Evolutionary conservation across 2,329 filamentous ascomycete species (phyloP).

Genomic region (Capronia coronata): DNA sequence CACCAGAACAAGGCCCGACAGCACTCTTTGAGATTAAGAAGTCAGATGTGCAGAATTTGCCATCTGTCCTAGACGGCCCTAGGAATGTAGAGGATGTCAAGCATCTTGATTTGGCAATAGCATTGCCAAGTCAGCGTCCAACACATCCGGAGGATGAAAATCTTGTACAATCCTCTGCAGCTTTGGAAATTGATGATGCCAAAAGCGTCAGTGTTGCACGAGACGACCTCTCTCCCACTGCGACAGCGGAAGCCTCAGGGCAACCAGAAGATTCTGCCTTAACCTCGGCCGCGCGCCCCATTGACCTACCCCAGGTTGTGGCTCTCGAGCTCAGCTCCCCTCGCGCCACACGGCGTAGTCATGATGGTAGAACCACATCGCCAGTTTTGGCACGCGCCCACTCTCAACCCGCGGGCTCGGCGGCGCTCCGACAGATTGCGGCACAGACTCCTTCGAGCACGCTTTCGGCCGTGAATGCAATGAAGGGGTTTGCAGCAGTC

Average conservation of each 20-base stretch:
- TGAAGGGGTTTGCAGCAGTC: constrained; percentile 23
- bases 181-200: neutral
- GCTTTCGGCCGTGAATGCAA: constrained; percentile 23
- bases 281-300: neutral
- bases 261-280: neutral
- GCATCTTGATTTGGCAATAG: constrained; percentile 54
- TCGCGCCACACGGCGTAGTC: constrained; percentile 25
- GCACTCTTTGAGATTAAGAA: constrained; percentile 12
- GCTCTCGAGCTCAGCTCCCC: neutral
- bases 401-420: constrained; percentile 43
- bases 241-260: neutral
- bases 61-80: constrained; percentile 22
- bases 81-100: constrained; percentile 49
- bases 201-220: neutral
- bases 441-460: constrained; percentile 20
- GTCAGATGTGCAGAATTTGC: constrained; percentile 19
- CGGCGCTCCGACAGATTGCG: constrained; percentile 32
- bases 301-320: constrained; percentile 1
- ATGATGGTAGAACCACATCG: constrained; percentile 34
- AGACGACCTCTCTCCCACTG: neutral
- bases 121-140: constrained; percentile 4
- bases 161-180: neutral
- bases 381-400: constrained; percentile 47
- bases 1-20: constrained; percentile 10
- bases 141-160: constrained; percentile 4